phyloP scores from a whole-genome alignment of 805 yeast species.

The Metschnikowia drakensbergensis region DNA sequence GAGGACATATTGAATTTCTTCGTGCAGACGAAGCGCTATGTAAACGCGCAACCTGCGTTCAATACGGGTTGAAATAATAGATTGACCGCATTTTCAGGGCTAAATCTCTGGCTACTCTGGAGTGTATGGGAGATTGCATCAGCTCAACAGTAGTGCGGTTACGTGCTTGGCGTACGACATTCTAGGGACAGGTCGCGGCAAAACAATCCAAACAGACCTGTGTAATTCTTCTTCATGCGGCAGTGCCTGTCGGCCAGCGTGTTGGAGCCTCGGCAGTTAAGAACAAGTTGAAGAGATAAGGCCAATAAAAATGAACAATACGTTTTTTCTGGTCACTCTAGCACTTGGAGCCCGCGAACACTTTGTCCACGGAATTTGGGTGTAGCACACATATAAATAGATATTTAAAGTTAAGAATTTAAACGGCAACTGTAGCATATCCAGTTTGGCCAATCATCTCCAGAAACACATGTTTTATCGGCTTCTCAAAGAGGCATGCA shows the following conservation, averaged over 20 bases:
- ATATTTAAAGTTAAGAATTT: no score
- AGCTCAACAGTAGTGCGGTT: constrained; percentile 1
- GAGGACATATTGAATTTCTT: constrained; percentile 29
- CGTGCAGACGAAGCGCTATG: constrained; percentile 16
- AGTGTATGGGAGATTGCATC: neutral
- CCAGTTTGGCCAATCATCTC: neutral
- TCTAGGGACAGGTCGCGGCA: constrained; percentile 4
- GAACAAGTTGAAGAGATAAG: neutral
- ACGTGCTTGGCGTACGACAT: constrained; percentile 4
- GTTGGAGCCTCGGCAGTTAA: neutral
- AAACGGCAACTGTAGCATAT: no score
- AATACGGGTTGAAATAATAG: neutral
- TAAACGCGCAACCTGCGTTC: constrained; percentile 3
- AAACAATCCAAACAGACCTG: neutral
- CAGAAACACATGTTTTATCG: neutral
- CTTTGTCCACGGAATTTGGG: no score
- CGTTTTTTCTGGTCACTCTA: no score
- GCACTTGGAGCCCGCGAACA: neutral
- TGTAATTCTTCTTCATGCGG: neutral
- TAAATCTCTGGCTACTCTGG: neutral
- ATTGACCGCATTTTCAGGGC: neutral
- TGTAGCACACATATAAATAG: no score
- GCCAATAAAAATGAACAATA: no score
- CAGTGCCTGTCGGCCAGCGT: neutral
- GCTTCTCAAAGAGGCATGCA: neutral